phyloP scores from a whole-genome alignment of 345 rosid genomes.

The Acer yangbiense region DNA sequence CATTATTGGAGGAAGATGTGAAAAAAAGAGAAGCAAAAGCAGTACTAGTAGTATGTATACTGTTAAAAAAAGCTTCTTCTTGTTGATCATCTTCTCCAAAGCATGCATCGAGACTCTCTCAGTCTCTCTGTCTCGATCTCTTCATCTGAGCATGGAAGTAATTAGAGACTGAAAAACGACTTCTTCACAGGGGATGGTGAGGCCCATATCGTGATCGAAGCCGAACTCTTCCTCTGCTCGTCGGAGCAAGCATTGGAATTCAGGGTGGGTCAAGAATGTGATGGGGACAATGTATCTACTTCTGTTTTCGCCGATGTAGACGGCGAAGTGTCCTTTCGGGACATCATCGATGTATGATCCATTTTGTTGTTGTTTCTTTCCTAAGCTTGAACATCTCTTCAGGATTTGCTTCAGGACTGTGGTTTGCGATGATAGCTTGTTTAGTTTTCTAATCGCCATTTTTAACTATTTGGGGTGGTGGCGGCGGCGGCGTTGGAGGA shows the following conservation, averaged over 20 bases:
- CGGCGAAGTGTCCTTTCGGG: conserved; percentile 94
- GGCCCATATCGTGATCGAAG: conserved; percentile 85
- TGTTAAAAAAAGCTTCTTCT: conserved; percentile 42
- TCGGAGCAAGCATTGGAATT: conserved; percentile 72
- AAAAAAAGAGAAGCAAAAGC: conserved; percentile 35
- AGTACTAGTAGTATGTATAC: too few relatives aligned
- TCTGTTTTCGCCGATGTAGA: conserved; percentile 83
- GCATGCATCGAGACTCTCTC: conserved; percentile 14
- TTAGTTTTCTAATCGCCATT: conserved; percentile 68
- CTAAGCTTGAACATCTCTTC: conserved; percentile 80
- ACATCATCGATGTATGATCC: conserved; percentile 42
- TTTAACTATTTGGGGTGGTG: not conserved
- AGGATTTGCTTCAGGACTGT: conserved; percentile 72
- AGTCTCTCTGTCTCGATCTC: not conserved
- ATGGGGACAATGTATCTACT: conserved; percentile 85
- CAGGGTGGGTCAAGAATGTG: conserved; percentile 73
- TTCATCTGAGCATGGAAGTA: conserved; percentile 68
- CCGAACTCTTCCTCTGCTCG: conserved; percentile 98
- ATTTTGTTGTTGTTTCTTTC: conserved; percentile 37
- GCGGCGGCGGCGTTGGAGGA: too few relatives aligned
- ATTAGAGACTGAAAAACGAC: conserved; percentile 75
- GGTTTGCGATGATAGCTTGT: conserved; percentile 58
- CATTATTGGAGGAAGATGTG: conserved; percentile 33
- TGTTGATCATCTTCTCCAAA: conserved; percentile 41
- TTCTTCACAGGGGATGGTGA: conserved; percentile 96